Conservation (phyloP, 306 rosid genomes). For the Inga laurina region DNA sequence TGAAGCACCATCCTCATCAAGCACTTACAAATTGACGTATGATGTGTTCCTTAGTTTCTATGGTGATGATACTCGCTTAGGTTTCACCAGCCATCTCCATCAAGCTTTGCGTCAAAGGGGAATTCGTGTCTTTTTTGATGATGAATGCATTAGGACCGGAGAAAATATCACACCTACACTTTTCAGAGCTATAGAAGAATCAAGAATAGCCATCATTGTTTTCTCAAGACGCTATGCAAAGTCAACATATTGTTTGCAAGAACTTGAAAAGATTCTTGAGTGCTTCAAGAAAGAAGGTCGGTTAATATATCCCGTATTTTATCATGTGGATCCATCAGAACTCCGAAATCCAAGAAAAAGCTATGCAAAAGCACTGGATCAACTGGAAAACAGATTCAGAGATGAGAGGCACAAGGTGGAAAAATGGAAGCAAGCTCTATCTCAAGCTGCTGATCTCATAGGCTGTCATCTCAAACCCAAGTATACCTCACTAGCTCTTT, state of each 20-base stretch:
- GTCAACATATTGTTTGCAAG: neutral
- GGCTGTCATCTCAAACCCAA: neutral
- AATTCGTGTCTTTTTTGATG: neutral
- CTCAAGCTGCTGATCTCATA: neutral
- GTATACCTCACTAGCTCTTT: neutral
- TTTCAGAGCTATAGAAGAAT: neutral
- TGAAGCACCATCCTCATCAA: no score
- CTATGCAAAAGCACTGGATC: neutral
- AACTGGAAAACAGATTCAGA: no score
- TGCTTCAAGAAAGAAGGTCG: neutral
- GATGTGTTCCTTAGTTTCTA: no score
- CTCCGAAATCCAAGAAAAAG: neutral
- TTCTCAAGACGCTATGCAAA: neutral
- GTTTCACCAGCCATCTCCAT: neutral
- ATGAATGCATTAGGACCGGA: neutral
- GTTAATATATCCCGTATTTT: neutral
- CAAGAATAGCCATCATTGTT: neutral
- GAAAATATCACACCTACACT: neutral
- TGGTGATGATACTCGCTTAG: neutral
- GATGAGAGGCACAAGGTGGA: neutral
- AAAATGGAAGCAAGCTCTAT: neutral
- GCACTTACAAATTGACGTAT: no score
- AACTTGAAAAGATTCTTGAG: neutral
- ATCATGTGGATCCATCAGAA: neutral
- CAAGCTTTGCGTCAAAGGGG: conserved; percentile 27